Conservation (phyloP, 176 grass and related monocot species). For the Raddia distichophylla region DNA sequence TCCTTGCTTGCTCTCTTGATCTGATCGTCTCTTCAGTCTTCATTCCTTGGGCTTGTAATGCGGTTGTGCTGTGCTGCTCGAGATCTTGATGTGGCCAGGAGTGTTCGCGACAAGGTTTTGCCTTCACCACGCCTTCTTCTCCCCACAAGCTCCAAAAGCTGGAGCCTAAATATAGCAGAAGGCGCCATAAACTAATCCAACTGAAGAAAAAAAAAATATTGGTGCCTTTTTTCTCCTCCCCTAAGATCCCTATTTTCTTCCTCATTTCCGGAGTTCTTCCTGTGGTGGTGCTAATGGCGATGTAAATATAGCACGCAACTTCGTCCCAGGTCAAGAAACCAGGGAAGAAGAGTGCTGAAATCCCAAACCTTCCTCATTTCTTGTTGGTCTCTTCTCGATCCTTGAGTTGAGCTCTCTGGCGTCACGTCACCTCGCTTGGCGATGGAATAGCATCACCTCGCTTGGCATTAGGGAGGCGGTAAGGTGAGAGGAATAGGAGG, state of each 20-base stretch:
- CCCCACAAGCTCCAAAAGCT: constrained; percentile 35
- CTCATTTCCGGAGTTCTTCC: constrained; percentile 13
- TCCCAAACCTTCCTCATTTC: constrained; percentile 8
- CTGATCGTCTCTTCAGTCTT: background rate
- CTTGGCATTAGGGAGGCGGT: background rate
- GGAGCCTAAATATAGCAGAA: constrained; percentile 36
- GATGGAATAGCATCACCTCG: too few relatives aligned
- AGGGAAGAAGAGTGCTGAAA: background rate
- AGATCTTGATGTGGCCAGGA: background rate
- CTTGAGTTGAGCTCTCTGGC: background rate
- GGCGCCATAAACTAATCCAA: constrained; percentile 5
- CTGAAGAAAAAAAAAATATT: background rate
- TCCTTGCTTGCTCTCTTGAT: background rate
- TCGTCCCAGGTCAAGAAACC: background rate
- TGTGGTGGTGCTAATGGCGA: constrained; percentile 20
- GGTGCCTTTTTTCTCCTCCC: background rate
- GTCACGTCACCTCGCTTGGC: background rate
- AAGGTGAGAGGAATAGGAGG: constrained; percentile 14
- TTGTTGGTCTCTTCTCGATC: constrained; percentile 26
- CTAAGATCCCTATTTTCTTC: constrained; percentile 37
- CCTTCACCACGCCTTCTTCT: constrained; percentile 41
- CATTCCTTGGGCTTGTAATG: background rate
- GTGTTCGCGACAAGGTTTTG: constrained; percentile 22
- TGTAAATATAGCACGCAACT: background rate
- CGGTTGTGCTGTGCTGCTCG: background rate